phyloP scores from a whole-genome alignment of 148 eudicot genomes.

The Rhododendron molle region DNA sequence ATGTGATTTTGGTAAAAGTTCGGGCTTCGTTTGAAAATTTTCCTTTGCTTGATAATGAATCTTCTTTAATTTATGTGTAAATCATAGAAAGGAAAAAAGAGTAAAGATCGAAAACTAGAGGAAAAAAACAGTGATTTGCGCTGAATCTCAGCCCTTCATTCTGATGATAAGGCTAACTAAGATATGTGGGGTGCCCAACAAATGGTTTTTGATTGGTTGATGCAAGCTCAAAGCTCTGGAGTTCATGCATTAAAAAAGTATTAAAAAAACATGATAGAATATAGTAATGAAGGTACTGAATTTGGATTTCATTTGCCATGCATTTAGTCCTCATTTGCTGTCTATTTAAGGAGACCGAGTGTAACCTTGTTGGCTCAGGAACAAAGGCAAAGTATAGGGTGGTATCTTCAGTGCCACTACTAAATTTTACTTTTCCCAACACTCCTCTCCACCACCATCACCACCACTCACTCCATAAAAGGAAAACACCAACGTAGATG shows the following conservation, averaged over 20 bases:
- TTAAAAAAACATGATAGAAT: neutral
- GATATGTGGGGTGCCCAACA: neutral
- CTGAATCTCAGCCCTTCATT: slow-evolving; percentile 15
- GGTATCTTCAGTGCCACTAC: neutral
- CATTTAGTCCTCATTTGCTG: slow-evolving; percentile 4
- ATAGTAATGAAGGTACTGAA: neutral
- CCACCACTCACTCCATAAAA: neutral
- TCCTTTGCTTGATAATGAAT: neutral
- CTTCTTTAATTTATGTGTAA: neutral
- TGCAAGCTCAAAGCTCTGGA: neutral
- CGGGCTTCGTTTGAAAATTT: neutral
- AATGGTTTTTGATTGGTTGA: slow-evolving; percentile 10
- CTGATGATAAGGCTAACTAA: slow-evolving; percentile 12
- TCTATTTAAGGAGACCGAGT: slow-evolving; percentile 3
- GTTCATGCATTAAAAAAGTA: neutral
- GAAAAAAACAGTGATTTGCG: neutral
- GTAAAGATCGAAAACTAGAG: neutral
- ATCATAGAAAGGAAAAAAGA: neutral
- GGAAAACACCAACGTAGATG: neutral
- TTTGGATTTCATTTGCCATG: slow-evolving; percentile 12
- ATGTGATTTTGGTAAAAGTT: neutral
- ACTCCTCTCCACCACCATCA: neutral
- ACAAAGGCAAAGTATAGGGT: neutral
- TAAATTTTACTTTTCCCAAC: neutral
- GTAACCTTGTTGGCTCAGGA: neutral